Evolutionary conservation across 2,329 filamentous ascomycete species (phyloP).

Genomic region (Pseudocercospora cruenta): DNA sequence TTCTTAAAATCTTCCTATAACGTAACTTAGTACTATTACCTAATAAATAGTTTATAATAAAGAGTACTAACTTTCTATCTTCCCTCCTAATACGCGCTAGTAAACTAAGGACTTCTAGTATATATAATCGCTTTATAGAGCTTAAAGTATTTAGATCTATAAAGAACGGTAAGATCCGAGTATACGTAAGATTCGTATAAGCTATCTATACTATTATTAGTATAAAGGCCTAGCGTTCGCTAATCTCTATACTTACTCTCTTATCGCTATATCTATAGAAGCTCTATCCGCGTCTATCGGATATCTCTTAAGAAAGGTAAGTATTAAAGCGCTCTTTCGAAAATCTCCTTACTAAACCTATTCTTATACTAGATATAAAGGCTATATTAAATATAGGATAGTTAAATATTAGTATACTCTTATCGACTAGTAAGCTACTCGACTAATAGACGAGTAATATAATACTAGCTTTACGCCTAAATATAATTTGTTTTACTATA

Average conservation of each 20-base stretch:
- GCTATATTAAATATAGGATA: background rate
- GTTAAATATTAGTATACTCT: background rate
- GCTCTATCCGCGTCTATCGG: no score
- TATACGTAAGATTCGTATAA: background rate
- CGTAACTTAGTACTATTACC: no score
- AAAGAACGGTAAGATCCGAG: no score
- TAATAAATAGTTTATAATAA: no score
- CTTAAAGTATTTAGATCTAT: background rate
- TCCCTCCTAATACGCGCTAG: no score
- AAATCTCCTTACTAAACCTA: background rate
- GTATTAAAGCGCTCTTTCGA: no score
- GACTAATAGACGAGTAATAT: background rate
- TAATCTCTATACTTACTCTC: background rate
- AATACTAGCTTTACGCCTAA: background rate
- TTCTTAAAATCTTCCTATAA: no score
- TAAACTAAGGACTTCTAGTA: no score
- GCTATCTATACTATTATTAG: background rate
- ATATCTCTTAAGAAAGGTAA: no score
- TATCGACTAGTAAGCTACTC: no score
- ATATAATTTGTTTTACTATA: background rate
- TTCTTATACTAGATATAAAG: background rate
- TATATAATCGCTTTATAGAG: background rate
- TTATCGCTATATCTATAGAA: background rate
- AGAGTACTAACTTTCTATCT: no score
- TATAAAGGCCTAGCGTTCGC: background rate